Conservation (phyloP, 2,329 filamentous ascomycete genomes). For the Penicillium brevicompactum region DNA sequence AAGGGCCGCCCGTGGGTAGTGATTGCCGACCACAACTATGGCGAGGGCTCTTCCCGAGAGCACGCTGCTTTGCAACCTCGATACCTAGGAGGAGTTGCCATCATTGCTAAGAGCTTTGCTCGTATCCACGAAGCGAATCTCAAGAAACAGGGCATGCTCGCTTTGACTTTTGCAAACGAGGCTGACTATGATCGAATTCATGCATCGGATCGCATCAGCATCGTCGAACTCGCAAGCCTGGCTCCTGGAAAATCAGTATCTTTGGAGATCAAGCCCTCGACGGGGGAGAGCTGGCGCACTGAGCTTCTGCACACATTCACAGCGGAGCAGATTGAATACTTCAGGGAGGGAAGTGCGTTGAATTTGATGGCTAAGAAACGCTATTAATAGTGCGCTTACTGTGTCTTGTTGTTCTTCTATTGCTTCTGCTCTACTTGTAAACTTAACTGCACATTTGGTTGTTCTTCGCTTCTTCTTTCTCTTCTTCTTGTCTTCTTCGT, state of each 20-base stretch:
- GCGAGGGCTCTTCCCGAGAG: slow-evolving; percentile 93
- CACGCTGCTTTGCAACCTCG: slow-evolving; percentile 95
- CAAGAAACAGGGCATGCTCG: slow-evolving; percentile 99
- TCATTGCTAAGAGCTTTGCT: slow-evolving; percentile 80
- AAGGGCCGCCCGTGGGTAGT: slow-evolving; percentile 96
- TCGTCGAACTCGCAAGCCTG: background rate
- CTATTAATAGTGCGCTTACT: no score
- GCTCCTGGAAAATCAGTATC: background rate
- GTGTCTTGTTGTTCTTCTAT: no score
- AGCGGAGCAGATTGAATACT: slow-evolving; percentile 2
- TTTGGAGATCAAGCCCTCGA: background rate
- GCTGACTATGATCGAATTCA: background rate
- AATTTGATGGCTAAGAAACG: slow-evolving; percentile 3
- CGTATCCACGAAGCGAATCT: slow-evolving; percentile 99
- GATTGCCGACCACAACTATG: slow-evolving; percentile 98
- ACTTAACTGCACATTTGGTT: no score
- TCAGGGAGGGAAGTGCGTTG: slow-evolving; percentile 6
- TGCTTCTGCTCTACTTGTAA: no score
- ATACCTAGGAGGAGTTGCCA: slow-evolving; percentile 91
- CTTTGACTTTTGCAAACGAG: slow-evolving; percentile 80
- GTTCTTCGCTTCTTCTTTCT: no score
- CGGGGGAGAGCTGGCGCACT: background rate
- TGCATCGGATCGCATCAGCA: background rate
- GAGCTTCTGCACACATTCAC: slow-evolving; percentile 1
- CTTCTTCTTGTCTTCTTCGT: no score